Evolutionary conservation across 257 asterid genomes (phyloP).

Genomic region (Buddleja alternifolia): DNA sequence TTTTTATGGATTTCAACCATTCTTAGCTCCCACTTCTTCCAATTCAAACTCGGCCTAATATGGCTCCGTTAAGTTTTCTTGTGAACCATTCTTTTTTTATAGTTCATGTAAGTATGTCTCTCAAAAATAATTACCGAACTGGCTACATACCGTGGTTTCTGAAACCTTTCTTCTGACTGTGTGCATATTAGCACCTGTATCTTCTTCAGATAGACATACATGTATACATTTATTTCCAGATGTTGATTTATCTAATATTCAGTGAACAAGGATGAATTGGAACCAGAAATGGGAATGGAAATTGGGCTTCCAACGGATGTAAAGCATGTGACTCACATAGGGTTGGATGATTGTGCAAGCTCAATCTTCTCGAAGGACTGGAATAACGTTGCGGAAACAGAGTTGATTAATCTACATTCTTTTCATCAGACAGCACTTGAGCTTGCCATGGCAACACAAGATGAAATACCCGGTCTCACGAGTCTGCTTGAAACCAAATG

Average conservation of each 20-base stretch:
- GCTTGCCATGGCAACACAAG: slow-evolving; percentile 28
- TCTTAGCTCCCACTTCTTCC: too few relatives aligned
- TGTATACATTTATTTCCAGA: background rate
- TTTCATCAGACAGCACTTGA: slow-evolving; percentile 32
- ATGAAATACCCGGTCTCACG: slow-evolving; percentile 26
- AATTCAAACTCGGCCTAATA: too few relatives aligned
- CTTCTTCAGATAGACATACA: background rate
- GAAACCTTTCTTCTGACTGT: background rate
- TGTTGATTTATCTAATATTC: slow-evolving; percentile 11
- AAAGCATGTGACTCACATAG: slow-evolving; percentile 78
- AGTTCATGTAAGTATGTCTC: background rate
- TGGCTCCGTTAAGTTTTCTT: background rate
- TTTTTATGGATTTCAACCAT: too few relatives aligned
- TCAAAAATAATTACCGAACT: background rate
- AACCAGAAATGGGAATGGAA: slow-evolving; percentile 53
- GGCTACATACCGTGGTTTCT: background rate
- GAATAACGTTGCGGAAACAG: slow-evolving; percentile 38
- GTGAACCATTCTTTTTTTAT: background rate
- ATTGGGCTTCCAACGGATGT: slow-evolving; percentile 75
- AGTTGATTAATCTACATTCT: slow-evolving; percentile 36
- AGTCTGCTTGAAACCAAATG: slow-evolving; percentile 24
- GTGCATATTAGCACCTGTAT: background rate
- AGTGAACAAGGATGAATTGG: slow-evolving; percentile 63
- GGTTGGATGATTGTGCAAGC: slow-evolving; percentile 58
- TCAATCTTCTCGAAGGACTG: slow-evolving; percentile 55